Percentiles rank a stretch among this genome's conserved stretches.
phyloP scores from a whole-genome alignment of 768 basidiomycete genomes.

The Kwoniella sp. region DNA sequence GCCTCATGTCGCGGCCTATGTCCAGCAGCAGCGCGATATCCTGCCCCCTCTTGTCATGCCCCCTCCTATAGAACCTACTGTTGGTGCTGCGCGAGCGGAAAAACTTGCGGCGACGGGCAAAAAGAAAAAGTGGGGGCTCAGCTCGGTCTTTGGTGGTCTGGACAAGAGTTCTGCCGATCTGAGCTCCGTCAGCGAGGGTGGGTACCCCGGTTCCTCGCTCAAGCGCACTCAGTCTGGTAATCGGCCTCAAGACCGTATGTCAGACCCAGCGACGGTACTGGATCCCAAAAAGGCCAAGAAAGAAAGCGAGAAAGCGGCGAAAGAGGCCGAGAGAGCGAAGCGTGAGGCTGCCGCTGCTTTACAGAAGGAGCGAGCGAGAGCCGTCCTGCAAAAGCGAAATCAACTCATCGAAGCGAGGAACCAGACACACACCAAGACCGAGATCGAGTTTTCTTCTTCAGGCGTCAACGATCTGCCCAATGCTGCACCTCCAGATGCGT shows the following conservation, averaged over 20 bases:
- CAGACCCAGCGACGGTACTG: constrained; percentile 15
- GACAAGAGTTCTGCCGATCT: constrained; percentile 40
- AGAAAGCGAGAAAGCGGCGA: constrained; percentile 57
- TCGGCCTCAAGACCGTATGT: constrained; percentile 29
- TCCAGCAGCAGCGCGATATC: constrained; percentile 34
- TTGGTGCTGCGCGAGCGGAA: constrained; percentile 15
- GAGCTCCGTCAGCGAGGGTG: constrained; percentile 44
- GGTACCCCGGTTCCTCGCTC: constrained; percentile 37
- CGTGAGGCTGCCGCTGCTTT: constrained; percentile 72
- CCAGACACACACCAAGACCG: constrained; percentile 28
- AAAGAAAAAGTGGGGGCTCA: constrained; percentile 57
- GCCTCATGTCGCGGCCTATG: constrained; percentile 33
- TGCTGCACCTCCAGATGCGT: neutral
- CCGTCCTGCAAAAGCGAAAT: constrained; percentile 86
- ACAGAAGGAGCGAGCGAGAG: constrained; percentile 83
- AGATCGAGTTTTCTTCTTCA: constrained; percentile 29
- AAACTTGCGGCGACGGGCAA: constrained; percentile 43
- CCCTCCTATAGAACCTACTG: constrained; percentile 34
- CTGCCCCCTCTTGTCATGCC: constrained; percentile 14
- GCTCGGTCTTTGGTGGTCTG: constrained; percentile 55
- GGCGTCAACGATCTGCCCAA: constrained; percentile 8
- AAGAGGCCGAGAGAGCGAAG: constrained; percentile 80
- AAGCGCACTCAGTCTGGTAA: constrained; percentile 55
- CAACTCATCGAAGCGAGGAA: constrained; percentile 63
- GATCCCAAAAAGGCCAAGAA: constrained; percentile 59